These are phyloP conservation scores for Rhodotorula paludigena DNA, from an alignment of 768 basidiomycete species.

Conservation along the genomic window DNA sequence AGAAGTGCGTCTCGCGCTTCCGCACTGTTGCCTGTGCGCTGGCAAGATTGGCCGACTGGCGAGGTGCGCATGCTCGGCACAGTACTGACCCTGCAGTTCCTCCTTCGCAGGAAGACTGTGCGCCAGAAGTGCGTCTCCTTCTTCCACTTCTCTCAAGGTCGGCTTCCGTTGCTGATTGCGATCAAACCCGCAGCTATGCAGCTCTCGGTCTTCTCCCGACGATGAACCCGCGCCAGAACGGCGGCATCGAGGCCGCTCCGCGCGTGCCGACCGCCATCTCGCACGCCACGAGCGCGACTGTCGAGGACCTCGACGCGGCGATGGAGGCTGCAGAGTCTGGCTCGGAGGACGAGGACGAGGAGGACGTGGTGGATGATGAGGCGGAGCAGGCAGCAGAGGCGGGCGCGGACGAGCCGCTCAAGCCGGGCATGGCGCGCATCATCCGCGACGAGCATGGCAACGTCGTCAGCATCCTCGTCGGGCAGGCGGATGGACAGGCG, in stretches of 20 bases:
- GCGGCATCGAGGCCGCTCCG: slow-evolving; percentile 32
- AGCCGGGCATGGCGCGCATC: slow-evolving; percentile 68
- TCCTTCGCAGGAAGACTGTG: slow-evolving; percentile 32
- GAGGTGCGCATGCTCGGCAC: too few species aligned
- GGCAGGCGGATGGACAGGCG: slow-evolving; percentile 38
- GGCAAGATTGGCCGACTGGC: too few species aligned
- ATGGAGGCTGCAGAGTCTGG: slow-evolving; percentile 7
- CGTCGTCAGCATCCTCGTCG: slow-evolving; percentile 53
- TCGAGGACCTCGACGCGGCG: slow-evolving; percentile 20
- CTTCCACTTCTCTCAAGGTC: too few species aligned
- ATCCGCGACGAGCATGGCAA: slow-evolving; percentile 73
- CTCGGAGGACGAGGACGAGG: slow-evolving; percentile 3
- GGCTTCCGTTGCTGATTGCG: not conserved
- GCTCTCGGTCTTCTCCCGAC: slow-evolving; percentile 27
- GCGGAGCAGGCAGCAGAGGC: slow-evolving; percentile 36
- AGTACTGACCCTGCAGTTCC: too few species aligned
- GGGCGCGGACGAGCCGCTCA: slow-evolving; percentile 45
- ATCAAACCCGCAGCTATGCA: slow-evolving; percentile 14
- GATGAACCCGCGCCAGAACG: slow-evolving; percentile 31
- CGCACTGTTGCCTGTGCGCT: not conserved
- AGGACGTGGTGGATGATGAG: slow-evolving; percentile 4
- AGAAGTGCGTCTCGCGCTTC: slow-evolving; percentile 11
- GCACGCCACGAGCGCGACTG: slow-evolving; percentile 16
- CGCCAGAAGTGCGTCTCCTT: slow-evolving; percentile 30
- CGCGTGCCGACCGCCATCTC: slow-evolving; percentile 20